Conservation (phyloP, 306 rosid species). For the Quercus bicolor region DNA sequence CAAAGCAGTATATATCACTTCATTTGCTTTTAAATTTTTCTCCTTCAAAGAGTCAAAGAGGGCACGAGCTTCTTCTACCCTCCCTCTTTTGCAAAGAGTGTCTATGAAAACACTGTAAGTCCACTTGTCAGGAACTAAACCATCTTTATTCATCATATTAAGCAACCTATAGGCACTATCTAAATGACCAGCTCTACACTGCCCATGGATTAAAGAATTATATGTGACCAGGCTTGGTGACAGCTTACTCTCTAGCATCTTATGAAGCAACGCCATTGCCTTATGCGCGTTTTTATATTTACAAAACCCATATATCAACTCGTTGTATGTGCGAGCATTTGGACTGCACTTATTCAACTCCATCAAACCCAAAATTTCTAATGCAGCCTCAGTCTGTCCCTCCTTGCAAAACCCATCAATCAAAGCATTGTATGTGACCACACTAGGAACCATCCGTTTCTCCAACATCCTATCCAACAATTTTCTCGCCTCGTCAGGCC, state of each 20-base stretch:
- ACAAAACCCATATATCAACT: conserved; percentile 71
- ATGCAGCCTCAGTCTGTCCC: conserved; percentile 55
- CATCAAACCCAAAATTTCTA: conserved; percentile 57
- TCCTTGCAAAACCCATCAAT: conserved; percentile 65
- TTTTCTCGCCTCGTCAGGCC: conserved; percentile 48
- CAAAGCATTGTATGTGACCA: conserved; percentile 65
- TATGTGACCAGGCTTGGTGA: conserved; percentile 57
- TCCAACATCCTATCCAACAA: conserved; percentile 51
- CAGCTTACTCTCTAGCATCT: conserved; percentile 57
- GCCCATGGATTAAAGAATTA: conserved; percentile 68
- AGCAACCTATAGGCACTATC: conserved; percentile 66
- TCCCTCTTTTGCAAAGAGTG: conserved; percentile 59
- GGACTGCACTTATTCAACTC: conserved; percentile 56
- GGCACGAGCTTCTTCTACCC: conserved; percentile 49
- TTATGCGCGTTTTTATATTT: conserved; percentile 57
- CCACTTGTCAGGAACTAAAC: conserved; percentile 62
- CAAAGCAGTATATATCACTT: conserved; percentile 55
- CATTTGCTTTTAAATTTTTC: conserved; percentile 51
- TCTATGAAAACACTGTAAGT: conserved; percentile 52
- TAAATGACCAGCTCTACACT: conserved; percentile 58
- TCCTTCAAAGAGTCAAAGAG: conserved; percentile 58
- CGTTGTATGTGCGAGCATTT: conserved; percentile 62
- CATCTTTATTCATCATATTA: conserved; percentile 62
- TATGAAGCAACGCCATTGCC: conserved; percentile 67
- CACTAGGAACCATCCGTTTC: conserved; percentile 55